Conservation (phyloP, 345 rosid genomes). For the Microcos paniculata region DNA sequence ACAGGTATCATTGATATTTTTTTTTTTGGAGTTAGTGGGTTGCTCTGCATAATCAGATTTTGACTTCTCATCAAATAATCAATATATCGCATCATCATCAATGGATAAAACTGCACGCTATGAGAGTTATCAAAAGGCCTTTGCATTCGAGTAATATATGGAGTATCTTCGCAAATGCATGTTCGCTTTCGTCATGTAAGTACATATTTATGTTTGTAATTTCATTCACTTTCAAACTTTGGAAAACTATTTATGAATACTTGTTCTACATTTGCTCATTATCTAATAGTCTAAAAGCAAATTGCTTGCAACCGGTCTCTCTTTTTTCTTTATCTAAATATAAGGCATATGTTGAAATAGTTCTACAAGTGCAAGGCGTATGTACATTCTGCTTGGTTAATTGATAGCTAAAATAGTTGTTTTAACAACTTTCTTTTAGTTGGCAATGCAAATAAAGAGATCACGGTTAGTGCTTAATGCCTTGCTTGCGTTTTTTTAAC, state of each 20-base stretch:
- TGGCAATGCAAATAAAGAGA: conserved; percentile 88
- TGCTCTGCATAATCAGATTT: conserved; percentile 72
- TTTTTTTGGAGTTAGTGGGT: too few relatives aligned
- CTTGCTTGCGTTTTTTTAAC: conserved; percentile 15
- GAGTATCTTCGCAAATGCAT: conserved; percentile 77
- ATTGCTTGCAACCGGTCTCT: conserved; percentile 1
- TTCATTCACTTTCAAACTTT: conserved; percentile 4
- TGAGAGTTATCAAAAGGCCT: conserved; percentile 91
- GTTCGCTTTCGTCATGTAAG: conserved; percentile 97
- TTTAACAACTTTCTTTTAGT: conserved; percentile 86
- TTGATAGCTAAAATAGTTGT: background rate
- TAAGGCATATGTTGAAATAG: background rate
- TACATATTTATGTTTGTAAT: conserved; percentile 10
- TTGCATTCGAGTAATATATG: conserved; percentile 96
- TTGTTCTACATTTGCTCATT: background rate
- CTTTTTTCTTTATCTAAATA: background rate
- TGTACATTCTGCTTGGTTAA: background rate
- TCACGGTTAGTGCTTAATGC: conserved; percentile 55
- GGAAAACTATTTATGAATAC: background rate
- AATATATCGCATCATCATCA: conserved; percentile 89
- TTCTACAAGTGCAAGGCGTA: background rate
- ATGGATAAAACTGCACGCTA: conserved; percentile 94
- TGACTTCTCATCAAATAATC: conserved; percentile 97
- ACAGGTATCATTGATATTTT: too few relatives aligned
- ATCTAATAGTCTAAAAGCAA: background rate